These are phyloP conservation scores for Coemansia sp. DNA, from an alignment of 192 early-diverging fungal genomes.

Conservation along the genomic window DNA sequence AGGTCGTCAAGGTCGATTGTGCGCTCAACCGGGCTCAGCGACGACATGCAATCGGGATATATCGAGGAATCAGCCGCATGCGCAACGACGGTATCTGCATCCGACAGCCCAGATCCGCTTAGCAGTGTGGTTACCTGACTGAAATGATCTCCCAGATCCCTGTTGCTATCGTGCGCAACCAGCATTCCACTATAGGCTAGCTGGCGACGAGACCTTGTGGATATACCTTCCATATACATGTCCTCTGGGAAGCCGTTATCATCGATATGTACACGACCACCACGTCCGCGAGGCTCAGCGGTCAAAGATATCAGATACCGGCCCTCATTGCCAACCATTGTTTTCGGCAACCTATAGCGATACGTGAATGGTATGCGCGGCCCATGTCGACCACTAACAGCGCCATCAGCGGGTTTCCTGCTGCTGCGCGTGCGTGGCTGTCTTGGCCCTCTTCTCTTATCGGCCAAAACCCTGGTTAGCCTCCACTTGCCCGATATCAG, in stretches of 20 bases:
- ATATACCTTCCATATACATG: not conserved
- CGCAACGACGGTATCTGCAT: not conserved
- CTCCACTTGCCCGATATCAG: not conserved
- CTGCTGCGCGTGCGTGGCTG: not conserved
- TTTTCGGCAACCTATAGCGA: conserved; percentile 21
- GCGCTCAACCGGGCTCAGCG: conserved; percentile 12
- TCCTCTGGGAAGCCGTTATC: conserved; percentile 23
- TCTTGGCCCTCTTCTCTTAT: not conserved
- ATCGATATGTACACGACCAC: not conserved
- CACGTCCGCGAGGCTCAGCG: not conserved
- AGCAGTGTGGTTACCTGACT: conserved; percentile 26
- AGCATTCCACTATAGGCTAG: conserved; percentile 11
- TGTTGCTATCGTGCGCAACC: conserved; percentile 21
- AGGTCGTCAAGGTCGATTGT: conserved; percentile 5
- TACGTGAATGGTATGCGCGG: not conserved
- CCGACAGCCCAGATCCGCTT: not conserved
- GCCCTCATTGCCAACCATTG: conserved; percentile 14
- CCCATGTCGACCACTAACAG: not conserved
- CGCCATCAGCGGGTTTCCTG: not conserved
- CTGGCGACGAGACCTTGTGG: not conserved
- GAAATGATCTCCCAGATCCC: conserved; percentile 21
- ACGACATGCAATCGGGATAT: conserved; percentile 17
- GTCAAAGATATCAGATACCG: not conserved
- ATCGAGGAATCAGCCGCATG: not conserved
- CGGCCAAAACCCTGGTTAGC: not conserved